These are phyloP conservation scores for Macrotyloma uniflorum DNA, from an alignment of 306 rosid genomes.

Conservation along the genomic window DNA sequence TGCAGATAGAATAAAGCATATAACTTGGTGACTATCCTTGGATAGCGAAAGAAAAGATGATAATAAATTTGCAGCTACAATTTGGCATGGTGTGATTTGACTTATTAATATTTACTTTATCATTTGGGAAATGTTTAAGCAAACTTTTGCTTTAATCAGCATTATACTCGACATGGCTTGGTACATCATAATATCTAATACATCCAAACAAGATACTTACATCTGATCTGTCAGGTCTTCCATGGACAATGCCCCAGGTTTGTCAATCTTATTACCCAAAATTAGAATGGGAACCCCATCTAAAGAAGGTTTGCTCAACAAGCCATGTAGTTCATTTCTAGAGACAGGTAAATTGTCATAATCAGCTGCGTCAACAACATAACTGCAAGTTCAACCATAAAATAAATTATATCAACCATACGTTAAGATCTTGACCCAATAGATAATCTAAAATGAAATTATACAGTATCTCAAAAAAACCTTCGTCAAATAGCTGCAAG, in stretches of 20 bases:
- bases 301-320: conserved; percentile 64
- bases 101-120: not conserved
- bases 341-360: conserved; percentile 55
- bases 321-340: conserved; percentile 68
- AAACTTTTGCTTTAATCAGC: conserved; percentile 10
- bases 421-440: conserved; percentile 2
- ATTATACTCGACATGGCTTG: not conserved
- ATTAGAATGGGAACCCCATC: conserved; percentile 64
- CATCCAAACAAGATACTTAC: conserved; percentile 47
- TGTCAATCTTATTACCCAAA: conserved; percentile 70
- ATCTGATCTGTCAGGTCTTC: conserved; percentile 59
- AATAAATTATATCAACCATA: not conserved
- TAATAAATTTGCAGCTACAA: not conserved
- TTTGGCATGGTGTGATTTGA: not conserved
- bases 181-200: not conserved
- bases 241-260: conserved; percentile 58
- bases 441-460: conserved; percentile 8
- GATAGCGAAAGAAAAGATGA: not conserved
- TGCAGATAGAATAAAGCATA: conserved; percentile 7
- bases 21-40: not conserved
- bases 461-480: conserved; percentile 1
- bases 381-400: conserved; percentile 48
- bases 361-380: conserved; percentile 77
- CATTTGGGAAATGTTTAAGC: conserved; percentile 6
- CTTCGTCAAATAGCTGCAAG: not conserved